These are phyloP conservation scores for Dryas octopetala DNA, from an alignment of 306 rosid species.

Conservation along the genomic window DNA sequence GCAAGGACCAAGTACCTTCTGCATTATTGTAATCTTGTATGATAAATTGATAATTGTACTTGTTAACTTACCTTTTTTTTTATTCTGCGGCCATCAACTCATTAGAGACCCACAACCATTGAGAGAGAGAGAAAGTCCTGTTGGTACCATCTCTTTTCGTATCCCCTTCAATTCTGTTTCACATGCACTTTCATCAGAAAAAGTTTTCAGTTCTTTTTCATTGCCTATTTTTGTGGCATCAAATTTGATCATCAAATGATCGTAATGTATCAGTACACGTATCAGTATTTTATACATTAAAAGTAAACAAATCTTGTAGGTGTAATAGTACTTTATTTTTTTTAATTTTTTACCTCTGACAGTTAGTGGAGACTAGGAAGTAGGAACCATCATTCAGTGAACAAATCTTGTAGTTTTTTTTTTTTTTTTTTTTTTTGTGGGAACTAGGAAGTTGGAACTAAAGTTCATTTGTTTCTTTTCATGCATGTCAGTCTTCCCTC, in stretches of 20 bases:
- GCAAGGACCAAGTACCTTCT: constrained; percentile 21
- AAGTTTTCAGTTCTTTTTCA: neutral
- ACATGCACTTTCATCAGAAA: neutral
- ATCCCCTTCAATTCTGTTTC: constrained; percentile 9
- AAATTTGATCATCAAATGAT: no score
- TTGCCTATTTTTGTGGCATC: neutral
- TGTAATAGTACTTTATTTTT: no score
- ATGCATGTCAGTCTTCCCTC: no score
- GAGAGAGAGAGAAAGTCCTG: neutral
- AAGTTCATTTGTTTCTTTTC: neutral
- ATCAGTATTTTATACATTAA: no score
- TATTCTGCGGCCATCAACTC: constrained; percentile 23
- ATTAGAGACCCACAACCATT: constrained; percentile 25
- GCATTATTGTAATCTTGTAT: constrained; percentile 27
- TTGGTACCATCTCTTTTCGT: constrained; percentile 5
- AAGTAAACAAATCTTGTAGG: no score
- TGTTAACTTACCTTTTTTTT: constrained; percentile 4
- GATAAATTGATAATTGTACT: constrained; percentile 34
- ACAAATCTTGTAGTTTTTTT: no score
- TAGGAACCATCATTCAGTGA: no score
- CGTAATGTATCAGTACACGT: no score
- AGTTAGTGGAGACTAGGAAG: no score
- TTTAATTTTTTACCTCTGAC: no score
- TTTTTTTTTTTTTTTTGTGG: neutral
- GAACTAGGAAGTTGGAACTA: neutral